Base-by-base conservation (phyloP, 1,284 basidiomycete genomes). In the Sanguinoderma infundibulare region DNA sequence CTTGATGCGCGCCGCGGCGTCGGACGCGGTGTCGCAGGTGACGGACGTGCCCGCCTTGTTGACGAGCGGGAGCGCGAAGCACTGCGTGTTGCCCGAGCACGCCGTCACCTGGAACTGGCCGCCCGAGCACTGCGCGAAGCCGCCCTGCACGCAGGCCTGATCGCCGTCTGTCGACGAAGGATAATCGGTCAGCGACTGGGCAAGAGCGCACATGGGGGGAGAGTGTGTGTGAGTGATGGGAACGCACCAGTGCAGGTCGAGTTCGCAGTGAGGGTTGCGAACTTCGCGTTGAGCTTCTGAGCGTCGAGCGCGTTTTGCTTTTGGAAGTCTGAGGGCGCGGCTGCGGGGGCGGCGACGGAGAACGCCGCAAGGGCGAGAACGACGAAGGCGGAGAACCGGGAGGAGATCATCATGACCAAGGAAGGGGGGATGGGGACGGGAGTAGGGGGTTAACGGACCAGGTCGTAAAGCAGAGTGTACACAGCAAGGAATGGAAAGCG, bases 21-120 rank as follows among this genome's bases (percentile, higher is more conserved):
- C 87, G 28, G 76, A 75, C 44, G 72, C 55, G 14, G 83, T 84
- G 39, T 79, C 79, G 73, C 87, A 89, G 34, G 85, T 77, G 64
- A 87, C 74, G 34, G 80, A 82, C 7, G 86, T 87, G 44, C 86
- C 87, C 6, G 76, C 66, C 57, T 70, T 75, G 74, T 87, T 86
- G 39, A 87, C 84, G 53, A 88, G 79, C 24, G 87, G 86, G 50
- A 88, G 81, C 7, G 85, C 85, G 44, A 79, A 77, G 71, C 87
- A 89, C 24, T 71, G 74, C 17, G 75, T 69, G 1, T 73, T 72
- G 34, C 72, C 70, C 7, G 73, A 74, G 66, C 86, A 88, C 0
- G 69, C 65, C 7, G 78, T 78, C 42, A 76, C 57, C 1, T 73
- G 75, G 62, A 85, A 86, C 64, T 77, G 74, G 39, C 76, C 77